Evolutionary conservation across 1,139 yeast genomes (phyloP), one percentile per base, ranked within the genome.

Genomic region (Saccharomycopsis crataegensis): DNA sequence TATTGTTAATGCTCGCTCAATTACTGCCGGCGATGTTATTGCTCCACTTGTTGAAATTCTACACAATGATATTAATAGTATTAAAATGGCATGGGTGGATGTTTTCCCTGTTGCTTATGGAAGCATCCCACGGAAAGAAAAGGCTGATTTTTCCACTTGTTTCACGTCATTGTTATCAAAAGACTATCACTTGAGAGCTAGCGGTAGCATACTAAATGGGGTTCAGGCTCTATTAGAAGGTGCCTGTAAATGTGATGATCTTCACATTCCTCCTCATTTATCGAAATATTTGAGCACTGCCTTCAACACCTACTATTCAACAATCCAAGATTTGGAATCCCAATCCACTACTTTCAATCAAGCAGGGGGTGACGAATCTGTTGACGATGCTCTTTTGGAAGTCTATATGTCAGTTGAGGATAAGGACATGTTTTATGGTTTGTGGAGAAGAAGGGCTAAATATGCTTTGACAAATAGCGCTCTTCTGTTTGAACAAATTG

Each of bases 371-470:
- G 48, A 42, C 12, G 51, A 33, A 11, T 17, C 40, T 6, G 49
- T 37, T 16, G 89, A 93, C 8, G 99, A 94, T 70, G 97, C 99
- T 0, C 70, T 93, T 51, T 82, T 93, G 32, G 97, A 94, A 68
- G 73, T 91, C 66, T 94, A 93, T 65, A 86, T 96, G 2, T 81
- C 86, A 2, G 70, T 94, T 57, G 94, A 89, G 62, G 99, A 94
- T 65, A 96, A 89, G 57, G 99, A 94, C 63, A 88, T 91, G 93
- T 94, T 93, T 65, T 94, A 94, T 65, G 99, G 99, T 6, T 75
- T 90, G 58, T 94, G 99, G 99, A 81, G 99, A 69, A 79, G 98
- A 67, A 79, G 97, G 57, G 96, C 98, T 7, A 91, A 91, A 67
- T 94, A 93, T 64, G 78, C 87, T 5, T 97, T 93, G 67, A 94